These are phyloP conservation scores for Garcia nutans DNA, from an alignment of 345 rosid species.

Conservation along the genomic window DNA sequence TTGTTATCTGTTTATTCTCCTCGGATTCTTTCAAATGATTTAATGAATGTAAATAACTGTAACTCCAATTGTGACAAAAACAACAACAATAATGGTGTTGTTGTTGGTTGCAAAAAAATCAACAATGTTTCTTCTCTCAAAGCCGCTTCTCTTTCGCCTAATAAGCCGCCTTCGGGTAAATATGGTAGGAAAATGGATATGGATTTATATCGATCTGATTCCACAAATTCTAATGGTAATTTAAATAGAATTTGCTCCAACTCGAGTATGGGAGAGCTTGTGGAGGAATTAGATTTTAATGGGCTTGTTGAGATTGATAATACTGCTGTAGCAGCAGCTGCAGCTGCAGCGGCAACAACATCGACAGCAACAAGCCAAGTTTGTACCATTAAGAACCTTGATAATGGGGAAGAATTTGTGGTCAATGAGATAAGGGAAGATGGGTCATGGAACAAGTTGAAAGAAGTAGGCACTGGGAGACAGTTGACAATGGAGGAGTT, in stretches of 20 bases:
- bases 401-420: conserved; percentile 82
- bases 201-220: conserved; percentile 25
- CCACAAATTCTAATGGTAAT: conserved; percentile 34
- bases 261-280: conserved; percentile 22
- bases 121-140: conserved; percentile 18
- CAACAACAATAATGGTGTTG: not conserved
- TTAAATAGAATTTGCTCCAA: conserved; percentile 31
- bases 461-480: conserved; percentile 84
- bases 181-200: conserved; percentile 25
- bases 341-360: not conserved
- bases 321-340: not conserved
- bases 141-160: conserved; percentile 22
- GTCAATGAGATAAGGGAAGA: conserved; percentile 83
- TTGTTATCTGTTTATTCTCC: conserved; percentile 38
- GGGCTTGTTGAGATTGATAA: conserved; percentile 29
- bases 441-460: conserved; percentile 72
- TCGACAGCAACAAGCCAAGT: conserved; percentile 22
- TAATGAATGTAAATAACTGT: conserved; percentile 22
- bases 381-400: conserved; percentile 81
- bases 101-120: not conserved
- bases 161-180: conserved; percentile 41
- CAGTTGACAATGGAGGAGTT: conserved; percentile 97
- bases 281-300: conserved; percentile 32
- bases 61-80: conserved; percentile 7
- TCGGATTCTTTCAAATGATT: conserved; percentile 30